Conservation (phyloP, 768 basidiomycete genomes). For the Auricularia sp. region DNA sequence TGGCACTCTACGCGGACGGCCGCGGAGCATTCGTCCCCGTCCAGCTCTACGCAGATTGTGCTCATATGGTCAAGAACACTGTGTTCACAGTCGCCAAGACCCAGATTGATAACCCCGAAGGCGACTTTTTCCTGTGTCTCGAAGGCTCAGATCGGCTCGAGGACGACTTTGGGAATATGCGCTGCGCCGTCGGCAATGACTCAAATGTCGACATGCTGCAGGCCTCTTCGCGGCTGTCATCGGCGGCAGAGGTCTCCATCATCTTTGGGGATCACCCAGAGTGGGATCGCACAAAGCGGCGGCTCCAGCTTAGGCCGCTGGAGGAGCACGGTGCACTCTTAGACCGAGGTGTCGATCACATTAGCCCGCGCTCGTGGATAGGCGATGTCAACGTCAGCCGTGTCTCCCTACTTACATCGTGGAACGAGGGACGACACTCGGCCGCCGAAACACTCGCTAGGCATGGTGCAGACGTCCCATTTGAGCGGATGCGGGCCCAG, state of each 20-base stretch:
- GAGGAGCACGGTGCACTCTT: background rate
- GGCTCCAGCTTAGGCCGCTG: background rate
- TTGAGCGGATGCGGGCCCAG: background rate
- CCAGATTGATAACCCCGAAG: constrained; percentile 24
- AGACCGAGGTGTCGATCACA: background rate
- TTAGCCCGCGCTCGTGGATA: background rate
- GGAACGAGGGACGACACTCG: background rate
- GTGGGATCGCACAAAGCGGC: background rate
- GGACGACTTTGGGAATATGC: constrained; percentile 16
- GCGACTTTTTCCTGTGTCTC: constrained; percentile 25
- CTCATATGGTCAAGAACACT: constrained; percentile 30
- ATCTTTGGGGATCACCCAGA: background rate
- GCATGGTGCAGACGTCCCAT: background rate
- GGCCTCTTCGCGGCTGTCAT: background rate
- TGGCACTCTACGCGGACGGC: constrained; percentile 61
- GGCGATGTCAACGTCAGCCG: background rate
- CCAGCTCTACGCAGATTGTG: constrained; percentile 24
- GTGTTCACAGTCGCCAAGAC: constrained; percentile 31
- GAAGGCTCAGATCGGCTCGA: constrained; percentile 31
- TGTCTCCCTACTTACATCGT: background rate
- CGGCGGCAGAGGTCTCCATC: background rate
- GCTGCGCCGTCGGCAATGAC: no score
- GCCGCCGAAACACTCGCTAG: background rate
- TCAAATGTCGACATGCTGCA: background rate
- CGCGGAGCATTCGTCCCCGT: constrained; percentile 23